Percentiles rank a stretch among this genome's conserved stretches.
Evolutionary conservation across 768 basidiomycete species (phyloP).

Genomic region (Boletus subparvulus): DNA sequence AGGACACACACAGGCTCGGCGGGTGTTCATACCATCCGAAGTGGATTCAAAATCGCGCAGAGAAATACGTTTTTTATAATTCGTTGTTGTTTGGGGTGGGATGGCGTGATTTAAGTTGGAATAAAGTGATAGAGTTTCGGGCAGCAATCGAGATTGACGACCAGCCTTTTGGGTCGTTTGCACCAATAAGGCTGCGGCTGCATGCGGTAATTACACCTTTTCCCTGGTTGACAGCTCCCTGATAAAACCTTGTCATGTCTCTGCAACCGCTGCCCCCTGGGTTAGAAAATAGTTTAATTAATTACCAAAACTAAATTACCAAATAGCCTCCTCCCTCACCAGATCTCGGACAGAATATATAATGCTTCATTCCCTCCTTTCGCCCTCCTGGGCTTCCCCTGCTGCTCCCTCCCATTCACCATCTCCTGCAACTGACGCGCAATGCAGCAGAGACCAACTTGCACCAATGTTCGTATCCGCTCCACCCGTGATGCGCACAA

Average conservation of each 20-base stretch:
- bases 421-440: constrained; percentile 5
- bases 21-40: not conserved
- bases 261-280: constrained; percentile 16
- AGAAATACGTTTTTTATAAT: constrained; percentile 1
- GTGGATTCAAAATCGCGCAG: not conserved
- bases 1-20: not conserved
- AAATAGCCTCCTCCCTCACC: constrained; percentile 26
- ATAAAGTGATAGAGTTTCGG: constrained; percentile 54
- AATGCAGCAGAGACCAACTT: constrained; percentile 71
- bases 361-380: constrained; percentile 23
- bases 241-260: constrained; percentile 24
- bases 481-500: constrained; percentile 77
- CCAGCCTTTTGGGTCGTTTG: constrained; percentile 40
- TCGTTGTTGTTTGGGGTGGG: not conserved
- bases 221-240: constrained; percentile 24
- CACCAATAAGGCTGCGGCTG: constrained; percentile 38
- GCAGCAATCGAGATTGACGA: constrained; percentile 43
- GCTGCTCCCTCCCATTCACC: constrained; percentile 12
- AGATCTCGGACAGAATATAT: constrained; percentile 37
- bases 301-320: constrained; percentile 36
- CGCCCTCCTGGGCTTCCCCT: constrained; percentile 3
- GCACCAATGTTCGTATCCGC: constrained; percentile 69
- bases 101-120: constrained; percentile 44
- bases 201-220: constrained; percentile 30
- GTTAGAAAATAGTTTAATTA: constrained; percentile 37